Base-by-base conservation (phyloP, 2,329 filamentous ascomycete genomes). In the Cladosporium sp. region DNA sequence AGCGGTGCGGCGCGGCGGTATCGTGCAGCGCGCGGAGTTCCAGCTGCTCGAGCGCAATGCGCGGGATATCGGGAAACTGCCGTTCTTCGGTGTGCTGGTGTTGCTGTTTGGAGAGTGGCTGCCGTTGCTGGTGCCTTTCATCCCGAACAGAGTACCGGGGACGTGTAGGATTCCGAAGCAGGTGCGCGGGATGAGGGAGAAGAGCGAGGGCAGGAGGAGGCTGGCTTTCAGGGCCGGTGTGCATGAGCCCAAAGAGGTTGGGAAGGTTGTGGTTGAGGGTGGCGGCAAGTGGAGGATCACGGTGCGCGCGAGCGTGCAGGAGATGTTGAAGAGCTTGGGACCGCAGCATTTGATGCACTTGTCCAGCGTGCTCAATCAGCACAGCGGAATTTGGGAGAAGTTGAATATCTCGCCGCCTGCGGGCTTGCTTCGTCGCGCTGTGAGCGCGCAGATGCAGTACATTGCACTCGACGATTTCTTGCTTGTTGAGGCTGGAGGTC, bases 91-190 rank as follows among this genome's bases (percentile, higher is more conserved):
- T 0, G 68, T 96, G 3, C 80, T 97, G 59, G 83, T 97, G 7
- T 73, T 94, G 0, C 69, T 96, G 18, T 92, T 91, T 75, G 94
- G 93, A 30, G 94, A 98, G 79, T 90, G 96, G 79, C 92, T 93
- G 1, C 92, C 93, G 0, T 75, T 98, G 6, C 79, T 96, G 6
- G 90, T 96, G 1, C 81, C 93, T 7, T 85, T 88, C 36, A 80
- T 96, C 30, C 85, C 85, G 0, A 88, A 88, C 24, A 81, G 92
- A 26, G 90, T 96, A 30, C 94, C 94, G 0, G 87, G 87, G 71
- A 90, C 92, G 0, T 97, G 94, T 77, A 87, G 92, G 12, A 90
- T 97, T 66, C 94, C 94, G 0, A 81, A 80, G 47, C 94, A 97
- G 80, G 81, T 92, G 7, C 80, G 83, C n/a, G 84, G 87, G 47